Evolutionary conservation across 176 grass and related monocot species (phyloP).

Genomic region (Juncus inflexus): DNA sequence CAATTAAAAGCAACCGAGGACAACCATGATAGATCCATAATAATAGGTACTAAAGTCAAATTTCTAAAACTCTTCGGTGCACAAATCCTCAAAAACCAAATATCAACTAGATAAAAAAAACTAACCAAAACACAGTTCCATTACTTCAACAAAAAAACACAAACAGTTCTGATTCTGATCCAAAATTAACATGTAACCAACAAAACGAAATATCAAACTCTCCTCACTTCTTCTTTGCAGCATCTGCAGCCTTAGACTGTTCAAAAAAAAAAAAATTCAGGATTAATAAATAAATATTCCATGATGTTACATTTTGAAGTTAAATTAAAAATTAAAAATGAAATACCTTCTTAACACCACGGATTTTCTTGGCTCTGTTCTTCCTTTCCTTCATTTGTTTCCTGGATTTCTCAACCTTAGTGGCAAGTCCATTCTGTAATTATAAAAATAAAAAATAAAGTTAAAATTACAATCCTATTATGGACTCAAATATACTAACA

Average conservation of each 20-base stretch:
- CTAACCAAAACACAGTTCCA: constrained; percentile 16
- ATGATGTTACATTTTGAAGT: no score
- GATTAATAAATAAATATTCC: no score
- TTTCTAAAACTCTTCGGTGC: constrained; percentile 29
- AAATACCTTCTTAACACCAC: constrained; percentile 88
- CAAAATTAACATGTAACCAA: constrained; percentile 12
- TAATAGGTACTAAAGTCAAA: not conserved
- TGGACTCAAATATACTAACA: no score
- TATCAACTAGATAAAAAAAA: constrained; percentile 24
- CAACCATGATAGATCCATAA: not conserved
- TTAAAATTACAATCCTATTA: not conserved
- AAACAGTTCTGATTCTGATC: not conserved
- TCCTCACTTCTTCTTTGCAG: constrained; percentile 77
- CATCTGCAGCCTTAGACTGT: constrained; percentile 95
- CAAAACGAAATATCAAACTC: not conserved
- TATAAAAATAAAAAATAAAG: constrained; percentile 7
- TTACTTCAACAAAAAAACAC: constrained; percentile 19
- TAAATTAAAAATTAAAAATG: no score
- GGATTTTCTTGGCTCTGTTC: constrained; percentile 83
- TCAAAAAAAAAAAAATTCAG: not conserved
- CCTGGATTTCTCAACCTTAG: constrained; percentile 88
- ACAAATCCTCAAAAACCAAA: constrained; percentile 17
- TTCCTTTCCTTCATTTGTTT: constrained; percentile 95
- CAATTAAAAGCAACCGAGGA: not conserved
- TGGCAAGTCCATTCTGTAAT: constrained; percentile 79